A percentile compares a stretch with the other conserved stretches of the same genome.
phyloP scores from a whole-genome alignment of 208 protist species.

The Leishmania martiniquensis region DNA sequence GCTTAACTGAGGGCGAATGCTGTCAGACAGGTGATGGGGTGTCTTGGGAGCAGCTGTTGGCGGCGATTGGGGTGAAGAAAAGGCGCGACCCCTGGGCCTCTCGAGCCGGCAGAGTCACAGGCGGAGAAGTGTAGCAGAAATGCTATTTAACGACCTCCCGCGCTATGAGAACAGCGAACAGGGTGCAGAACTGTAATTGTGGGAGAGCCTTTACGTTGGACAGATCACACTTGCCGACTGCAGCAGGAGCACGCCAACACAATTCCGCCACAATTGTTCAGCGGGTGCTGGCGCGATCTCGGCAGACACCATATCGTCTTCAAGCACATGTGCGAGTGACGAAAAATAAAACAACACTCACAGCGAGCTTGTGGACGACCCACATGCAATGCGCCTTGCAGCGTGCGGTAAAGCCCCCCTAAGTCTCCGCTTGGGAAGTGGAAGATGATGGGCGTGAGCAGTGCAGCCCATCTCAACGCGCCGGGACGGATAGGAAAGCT shows the following conservation, averaged over 20 bases:
- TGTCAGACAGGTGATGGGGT: constrained; percentile 28
- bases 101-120: constrained; percentile 41
- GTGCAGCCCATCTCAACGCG: constrained; percentile 37
- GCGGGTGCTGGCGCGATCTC: constrained; percentile 66
- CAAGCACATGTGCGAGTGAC: constrained; percentile 72
- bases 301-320: constrained; percentile 45
- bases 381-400: constrained; percentile 36
- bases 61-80: constrained; percentile 21
- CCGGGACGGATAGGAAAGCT: constrained; percentile 25
- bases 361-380: constrained; percentile 28
- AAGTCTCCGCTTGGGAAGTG: constrained; percentile 51
- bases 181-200: constrained; percentile 40
- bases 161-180: constrained; percentile 53
- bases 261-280: constrained; percentile 81
- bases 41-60: constrained; percentile 15
- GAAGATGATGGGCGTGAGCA: constrained; percentile 61
- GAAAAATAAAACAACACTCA: constrained; percentile 70
- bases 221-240: constrained; percentile 43
- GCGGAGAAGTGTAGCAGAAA: constrained; percentile 47
- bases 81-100: constrained; percentile 44
- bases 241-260: constrained; percentile 45
- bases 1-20: constrained; percentile 28
- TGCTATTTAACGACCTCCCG: constrained; percentile 76
- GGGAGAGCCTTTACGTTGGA: constrained; percentile 34
- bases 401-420: constrained; percentile 31